Percentiles rank a stretch among this genome's conserved stretches.
phyloP scores from a whole-genome alignment of 768 basidiomycete genomes.

The Lactifluus subvellereus region DNA sequence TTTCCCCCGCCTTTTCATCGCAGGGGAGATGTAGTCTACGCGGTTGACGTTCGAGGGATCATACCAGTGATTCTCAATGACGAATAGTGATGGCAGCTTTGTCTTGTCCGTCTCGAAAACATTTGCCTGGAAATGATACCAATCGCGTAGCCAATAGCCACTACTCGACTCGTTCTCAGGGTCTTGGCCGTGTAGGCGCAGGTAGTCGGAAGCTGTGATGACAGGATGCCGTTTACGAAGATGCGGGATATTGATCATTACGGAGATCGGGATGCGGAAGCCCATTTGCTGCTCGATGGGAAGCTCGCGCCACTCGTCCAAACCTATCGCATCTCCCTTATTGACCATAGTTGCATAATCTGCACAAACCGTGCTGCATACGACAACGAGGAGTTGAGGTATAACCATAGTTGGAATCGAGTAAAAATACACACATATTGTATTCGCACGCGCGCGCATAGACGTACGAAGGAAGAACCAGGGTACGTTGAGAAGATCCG shows the following conservation, averaged over 20 bases:
- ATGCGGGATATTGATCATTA: slow-evolving; percentile 41
- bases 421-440: slow-evolving; percentile 29
- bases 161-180: slow-evolving; percentile 34
- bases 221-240: slow-evolving; percentile 37
- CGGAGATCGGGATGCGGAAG: slow-evolving; percentile 34
- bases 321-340: slow-evolving; percentile 39
- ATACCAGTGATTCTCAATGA: slow-evolving; percentile 38
- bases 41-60: slow-evolving; percentile 35
- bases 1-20: slow-evolving; percentile 32
- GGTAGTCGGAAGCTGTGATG: slow-evolving; percentile 39
- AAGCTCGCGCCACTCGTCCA: slow-evolving; percentile 38
- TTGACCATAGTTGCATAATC: slow-evolving; percentile 42
- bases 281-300: slow-evolving; percentile 36
- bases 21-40: slow-evolving; percentile 34
- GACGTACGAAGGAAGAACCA: slow-evolving; percentile 41
- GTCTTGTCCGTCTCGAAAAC: slow-evolving; percentile 26
- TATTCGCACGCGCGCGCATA: slow-evolving; percentile 44
- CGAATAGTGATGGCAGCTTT: slow-evolving; percentile 29
- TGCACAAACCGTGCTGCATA: slow-evolving; percentile 33
- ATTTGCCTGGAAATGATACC: slow-evolving; percentile 32
- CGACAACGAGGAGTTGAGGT: neutral
- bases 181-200: slow-evolving; percentile 36
- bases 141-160: slow-evolving; percentile 36
- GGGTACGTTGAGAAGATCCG: slow-evolving; percentile 40
- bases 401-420: slow-evolving; percentile 9